These are phyloP conservation scores for Teunomyces pallodes DNA, from an alignment of 805 yeast genomes.

Conservation along the genomic window DNA sequence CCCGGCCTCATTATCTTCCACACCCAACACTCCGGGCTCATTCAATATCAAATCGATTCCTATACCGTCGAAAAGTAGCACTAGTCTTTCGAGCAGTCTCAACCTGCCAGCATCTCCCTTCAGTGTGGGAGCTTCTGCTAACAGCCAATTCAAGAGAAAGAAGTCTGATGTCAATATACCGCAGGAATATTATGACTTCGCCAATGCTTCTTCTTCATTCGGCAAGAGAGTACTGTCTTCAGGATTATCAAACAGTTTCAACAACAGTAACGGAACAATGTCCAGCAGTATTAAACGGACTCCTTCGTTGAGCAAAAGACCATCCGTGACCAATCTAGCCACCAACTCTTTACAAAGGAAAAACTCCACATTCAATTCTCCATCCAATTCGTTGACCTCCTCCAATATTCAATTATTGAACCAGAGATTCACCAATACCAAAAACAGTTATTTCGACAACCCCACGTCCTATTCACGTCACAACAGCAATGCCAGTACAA, in stretches of 20 bases:
- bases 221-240: slow-evolving; percentile 18
- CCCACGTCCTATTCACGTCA: slow-evolving; percentile 9
- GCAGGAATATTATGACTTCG: slow-evolving; percentile 10
- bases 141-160: slow-evolving; percentile 40
- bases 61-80: slow-evolving; percentile 19
- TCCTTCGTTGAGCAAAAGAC: slow-evolving; percentile 14
- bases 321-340: slow-evolving; percentile 14
- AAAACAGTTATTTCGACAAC: slow-evolving; percentile 20
- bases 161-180: slow-evolving; percentile 35
- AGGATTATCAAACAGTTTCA: slow-evolving; percentile 8
- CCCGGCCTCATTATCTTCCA: slow-evolving; percentile 9
- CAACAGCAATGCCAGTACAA: slow-evolving; percentile 9
- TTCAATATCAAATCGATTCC: slow-evolving; percentile 26
- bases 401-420: not conserved
- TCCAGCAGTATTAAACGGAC: slow-evolving; percentile 14
- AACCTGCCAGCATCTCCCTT: slow-evolving; percentile 23
- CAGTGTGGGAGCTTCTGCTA: slow-evolving; percentile 7
- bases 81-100: slow-evolving; percentile 1
- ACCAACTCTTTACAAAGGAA: slow-evolving; percentile 8
- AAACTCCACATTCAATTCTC: slow-evolving; percentile 8
- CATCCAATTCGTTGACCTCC: slow-evolving; percentile 4
- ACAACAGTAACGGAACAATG: slow-evolving; percentile 1
- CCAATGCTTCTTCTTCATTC: slow-evolving; percentile 15
- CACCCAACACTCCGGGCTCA: slow-evolving; percentile 14
- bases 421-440: slow-evolving; percentile 13